These are phyloP conservation scores for Tolypocladium guangdongense DNA, from an alignment of 2,329 filamentous ascomycete genomes.

Conservation along the genomic window DNA sequence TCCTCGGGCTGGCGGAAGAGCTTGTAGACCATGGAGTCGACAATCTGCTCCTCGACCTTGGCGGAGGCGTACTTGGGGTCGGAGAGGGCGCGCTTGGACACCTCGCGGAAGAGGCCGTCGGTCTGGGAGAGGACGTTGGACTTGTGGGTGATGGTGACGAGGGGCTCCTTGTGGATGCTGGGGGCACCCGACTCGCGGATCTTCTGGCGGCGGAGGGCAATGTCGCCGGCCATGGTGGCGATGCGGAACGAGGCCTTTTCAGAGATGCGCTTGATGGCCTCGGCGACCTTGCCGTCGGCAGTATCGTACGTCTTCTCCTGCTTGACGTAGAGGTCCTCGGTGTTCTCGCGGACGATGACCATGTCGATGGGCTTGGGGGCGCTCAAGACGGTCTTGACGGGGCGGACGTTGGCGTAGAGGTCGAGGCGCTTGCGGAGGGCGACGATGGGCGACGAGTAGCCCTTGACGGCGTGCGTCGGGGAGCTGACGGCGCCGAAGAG, in stretches of 20 bases:
- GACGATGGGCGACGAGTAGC: conserved; percentile 94
- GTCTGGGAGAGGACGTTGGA: conserved; percentile 95
- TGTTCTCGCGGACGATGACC: conserved; percentile 98
- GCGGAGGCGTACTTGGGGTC: conserved; percentile 52
- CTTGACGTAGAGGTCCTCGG: conserved; percentile 96
- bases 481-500: conserved; percentile 95
- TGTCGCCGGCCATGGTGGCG: conserved; percentile 86
- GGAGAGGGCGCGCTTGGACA: conserved; percentile 62
- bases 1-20: conserved; percentile 90
- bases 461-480: conserved; percentile 77
- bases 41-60: conserved; percentile 88
- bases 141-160: conserved; percentile 97
- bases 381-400: conserved; percentile 72
- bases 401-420: conserved; percentile 94
- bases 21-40: conserved; percentile 99
- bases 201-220: conserved; percentile 76
- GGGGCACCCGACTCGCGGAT: conserved; percentile 50
- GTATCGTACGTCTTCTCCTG: conserved; percentile 78
- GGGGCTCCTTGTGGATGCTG: conserved; percentile 55
- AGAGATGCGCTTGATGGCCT: conserved; percentile 95
- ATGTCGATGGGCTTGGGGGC: conserved; percentile 70
- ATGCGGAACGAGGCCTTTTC: conserved; percentile 78
- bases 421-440: conserved; percentile 90
- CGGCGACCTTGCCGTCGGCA: conserved; percentile 73
- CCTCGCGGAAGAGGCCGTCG: conserved; percentile 85